Evolutionary conservation across 23 red algal species (phyloP).

Genomic region (Gracilaria domingensis): DNA sequence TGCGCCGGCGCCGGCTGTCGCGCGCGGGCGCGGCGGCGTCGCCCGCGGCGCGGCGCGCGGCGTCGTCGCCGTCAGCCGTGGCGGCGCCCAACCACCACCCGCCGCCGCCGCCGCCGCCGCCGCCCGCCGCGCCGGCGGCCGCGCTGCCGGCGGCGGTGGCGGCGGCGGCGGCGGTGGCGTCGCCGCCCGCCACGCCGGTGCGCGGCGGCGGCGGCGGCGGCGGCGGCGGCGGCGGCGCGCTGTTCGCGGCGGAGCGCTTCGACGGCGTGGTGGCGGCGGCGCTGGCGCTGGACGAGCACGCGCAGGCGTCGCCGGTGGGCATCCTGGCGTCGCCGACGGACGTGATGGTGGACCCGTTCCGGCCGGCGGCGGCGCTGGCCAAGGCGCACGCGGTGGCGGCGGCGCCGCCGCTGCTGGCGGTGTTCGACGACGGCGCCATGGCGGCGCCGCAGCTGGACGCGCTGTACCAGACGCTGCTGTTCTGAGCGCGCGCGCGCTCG

Average conservation of each 20-base stretch:
- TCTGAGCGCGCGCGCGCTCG: neutral
- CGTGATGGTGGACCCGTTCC: neutral
- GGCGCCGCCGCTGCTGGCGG: constrained; percentile 12
- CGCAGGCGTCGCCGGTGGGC: constrained; percentile 10
- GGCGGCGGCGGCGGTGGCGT: neutral
- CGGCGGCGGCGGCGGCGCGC: neutral
- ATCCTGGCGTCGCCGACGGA: neutral
- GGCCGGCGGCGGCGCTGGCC: neutral
- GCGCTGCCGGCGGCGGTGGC: neutral
- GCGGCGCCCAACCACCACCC: neutral
- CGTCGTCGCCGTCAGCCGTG: neutral
- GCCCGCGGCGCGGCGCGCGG: neutral
- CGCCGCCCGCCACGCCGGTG: constrained; percentile 10
- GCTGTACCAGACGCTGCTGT: constrained; percentile 15
- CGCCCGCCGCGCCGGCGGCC: constrained; percentile 4
- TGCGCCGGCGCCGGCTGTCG: neutral
- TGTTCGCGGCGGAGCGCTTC: neutral
- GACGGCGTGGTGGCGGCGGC: neutral
- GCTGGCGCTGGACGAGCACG: neutral
- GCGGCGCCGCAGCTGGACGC: constrained; percentile 23
- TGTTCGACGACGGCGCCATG: constrained; percentile 23
- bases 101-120: neutral
- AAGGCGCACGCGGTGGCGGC: neutral
- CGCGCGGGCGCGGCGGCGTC: neutral
- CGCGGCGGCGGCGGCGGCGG: neutral